Percentiles rank a stretch among this genome's conserved stretches.
These are phyloP conservation scores for Orbilia blumenaviensis DNA, from an alignment of 2,329 filamentous ascomycete species.

Conservation along the genomic window DNA sequence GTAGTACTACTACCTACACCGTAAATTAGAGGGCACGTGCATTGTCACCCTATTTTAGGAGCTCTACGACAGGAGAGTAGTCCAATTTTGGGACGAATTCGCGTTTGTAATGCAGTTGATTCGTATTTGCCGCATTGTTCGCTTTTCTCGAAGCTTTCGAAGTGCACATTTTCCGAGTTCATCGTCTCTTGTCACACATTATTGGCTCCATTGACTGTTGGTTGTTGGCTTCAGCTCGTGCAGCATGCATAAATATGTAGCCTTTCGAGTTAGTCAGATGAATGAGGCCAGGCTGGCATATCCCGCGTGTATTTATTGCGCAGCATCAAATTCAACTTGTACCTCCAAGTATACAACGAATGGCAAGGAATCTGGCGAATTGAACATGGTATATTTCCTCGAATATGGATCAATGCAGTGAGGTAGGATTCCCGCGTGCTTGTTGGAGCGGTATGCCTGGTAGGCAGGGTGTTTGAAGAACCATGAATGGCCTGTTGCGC, in stretches of 20 bases:
- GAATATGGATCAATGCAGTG: constrained; percentile 4
- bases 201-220: not conserved
- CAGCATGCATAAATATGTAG: not conserved
- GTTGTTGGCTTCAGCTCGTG: not conserved
- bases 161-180: not conserved
- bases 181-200: not conserved
- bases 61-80: not conserved
- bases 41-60: not conserved
- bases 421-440: constrained; percentile 10
- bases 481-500: not conserved
- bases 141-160: not conserved
- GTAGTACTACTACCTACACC: too few relatives aligned
- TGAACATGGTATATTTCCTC: not conserved
- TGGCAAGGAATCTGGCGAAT: constrained; percentile 2
- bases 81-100: not conserved
- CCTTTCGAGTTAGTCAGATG: not conserved
- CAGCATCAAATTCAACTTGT: not conserved
- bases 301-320: not conserved
- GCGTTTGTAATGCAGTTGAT: not conserved
- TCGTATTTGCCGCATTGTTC: not conserved
- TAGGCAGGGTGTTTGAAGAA: not conserved
- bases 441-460: constrained; percentile 7
- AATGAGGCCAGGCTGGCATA: constrained; percentile 1
- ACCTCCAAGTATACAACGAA: constrained; percentile 24
- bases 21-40: not conserved